These are phyloP conservation scores for Pichiaceae sp. DNA, from an alignment of 1,139 yeast species.

Conservation along the genomic window DNA sequence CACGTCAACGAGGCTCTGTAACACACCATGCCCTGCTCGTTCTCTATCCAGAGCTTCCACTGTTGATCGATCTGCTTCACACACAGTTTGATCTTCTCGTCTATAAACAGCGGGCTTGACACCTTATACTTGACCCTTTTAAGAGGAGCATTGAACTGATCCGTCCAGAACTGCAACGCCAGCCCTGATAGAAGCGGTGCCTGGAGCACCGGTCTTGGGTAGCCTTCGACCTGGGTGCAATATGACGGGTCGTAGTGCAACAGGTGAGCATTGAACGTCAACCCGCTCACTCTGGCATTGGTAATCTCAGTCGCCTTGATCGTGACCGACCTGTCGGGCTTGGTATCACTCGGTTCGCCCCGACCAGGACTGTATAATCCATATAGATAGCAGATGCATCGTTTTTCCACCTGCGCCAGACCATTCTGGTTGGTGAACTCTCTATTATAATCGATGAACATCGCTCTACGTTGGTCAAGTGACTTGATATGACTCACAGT, in stretches of 20 bases:
- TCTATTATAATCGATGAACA: slow-evolving; percentile 19
- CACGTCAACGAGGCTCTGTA: background rate
- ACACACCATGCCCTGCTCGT: background rate
- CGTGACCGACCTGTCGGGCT: slow-evolving; percentile 8
- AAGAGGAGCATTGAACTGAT: slow-evolving; percentile 3
- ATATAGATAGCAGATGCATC: slow-evolving; percentile 28
- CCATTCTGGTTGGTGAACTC: slow-evolving; percentile 12
- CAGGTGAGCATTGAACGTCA: slow-evolving; percentile 74
- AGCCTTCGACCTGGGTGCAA: slow-evolving; percentile 44
- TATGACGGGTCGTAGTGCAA: slow-evolving; percentile 66
- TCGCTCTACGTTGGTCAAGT: slow-evolving; percentile 8
- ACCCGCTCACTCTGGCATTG: slow-evolving; percentile 52
- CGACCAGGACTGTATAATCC: slow-evolving; percentile 11
- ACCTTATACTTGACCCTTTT: slow-evolving; percentile 20
- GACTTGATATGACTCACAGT: slow-evolving; percentile 15
- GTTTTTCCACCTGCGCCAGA: slow-evolving; percentile 20
- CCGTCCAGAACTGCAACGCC: slow-evolving; percentile 40
- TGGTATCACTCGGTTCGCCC: background rate
- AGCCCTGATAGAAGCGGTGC: slow-evolving; percentile 74
- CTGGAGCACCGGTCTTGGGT: slow-evolving; percentile 59
- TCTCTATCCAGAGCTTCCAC: slow-evolving; percentile 15
- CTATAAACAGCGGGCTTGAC: slow-evolving; percentile 19
- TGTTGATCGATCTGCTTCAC: slow-evolving; percentile 7
- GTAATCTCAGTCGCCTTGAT: slow-evolving; percentile 18
- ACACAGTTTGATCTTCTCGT: slow-evolving; percentile 14